Evolutionary conservation across 352 stramenopile genomes (phyloP).

Genomic region (Sclerospora graminicola): DNA sequence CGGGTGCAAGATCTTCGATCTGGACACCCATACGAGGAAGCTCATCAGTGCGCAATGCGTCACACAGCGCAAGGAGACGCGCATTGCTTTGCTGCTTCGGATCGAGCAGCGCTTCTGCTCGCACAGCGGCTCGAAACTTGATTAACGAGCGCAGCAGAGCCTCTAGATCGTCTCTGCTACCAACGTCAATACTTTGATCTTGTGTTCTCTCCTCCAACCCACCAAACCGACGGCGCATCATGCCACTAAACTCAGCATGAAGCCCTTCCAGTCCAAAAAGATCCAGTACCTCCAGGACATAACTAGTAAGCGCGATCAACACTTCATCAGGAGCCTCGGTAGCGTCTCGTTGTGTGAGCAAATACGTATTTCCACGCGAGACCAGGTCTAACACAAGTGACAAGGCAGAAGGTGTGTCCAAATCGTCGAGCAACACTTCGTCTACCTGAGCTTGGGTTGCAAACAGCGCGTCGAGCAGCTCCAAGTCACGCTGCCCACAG

Average conservation of each 20-base stretch:
- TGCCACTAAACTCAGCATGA: constrained; percentile 35
- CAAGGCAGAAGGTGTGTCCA: constrained; percentile 82
- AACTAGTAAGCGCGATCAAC: constrained; percentile 37
- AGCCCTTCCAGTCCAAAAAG: constrained; percentile 57
- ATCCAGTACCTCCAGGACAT: constrained; percentile 57
- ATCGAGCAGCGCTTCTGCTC: constrained; percentile 44
- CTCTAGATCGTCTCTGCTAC: constrained; percentile 20
- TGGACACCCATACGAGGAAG: constrained; percentile 48
- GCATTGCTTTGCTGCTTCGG: constrained; percentile 26
- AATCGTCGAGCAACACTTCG: constrained; percentile 69
- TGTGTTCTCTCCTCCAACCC: neutral
- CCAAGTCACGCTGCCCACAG: constrained; percentile 41
- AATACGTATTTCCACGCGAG: constrained; percentile 43
- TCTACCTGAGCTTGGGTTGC: constrained; percentile 42
- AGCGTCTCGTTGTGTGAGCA: constrained; percentile 25
- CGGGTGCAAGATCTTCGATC: constrained; percentile 56
- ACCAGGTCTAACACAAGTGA: constrained; percentile 60
- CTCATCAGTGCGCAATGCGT: constrained; percentile 45
- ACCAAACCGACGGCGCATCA: constrained; percentile 22
- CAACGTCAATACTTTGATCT: neutral
- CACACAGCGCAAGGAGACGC: constrained; percentile 47
- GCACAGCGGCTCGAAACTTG: constrained; percentile 50
- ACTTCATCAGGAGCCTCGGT: constrained; percentile 40
- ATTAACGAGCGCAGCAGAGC: constrained; percentile 39
- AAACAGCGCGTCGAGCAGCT: constrained; percentile 44